These are phyloP conservation scores for Suhomyces pyralidae DNA, from an alignment of 805 yeast species.

Conservation along the genomic window DNA sequence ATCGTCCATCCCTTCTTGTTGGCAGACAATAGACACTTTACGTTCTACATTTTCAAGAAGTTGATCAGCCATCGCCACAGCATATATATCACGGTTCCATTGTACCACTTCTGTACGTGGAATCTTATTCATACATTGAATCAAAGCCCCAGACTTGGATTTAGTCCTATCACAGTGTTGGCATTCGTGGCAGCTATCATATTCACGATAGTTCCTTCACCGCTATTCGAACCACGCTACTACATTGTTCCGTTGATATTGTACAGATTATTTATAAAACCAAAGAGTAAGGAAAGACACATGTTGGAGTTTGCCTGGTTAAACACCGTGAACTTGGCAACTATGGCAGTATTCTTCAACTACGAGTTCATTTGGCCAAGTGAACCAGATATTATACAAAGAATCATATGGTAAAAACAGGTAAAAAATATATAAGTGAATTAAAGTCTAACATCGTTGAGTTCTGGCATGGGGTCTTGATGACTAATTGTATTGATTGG, in stretches of 20 bases:
- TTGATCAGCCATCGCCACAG: slow-evolving; percentile 51
- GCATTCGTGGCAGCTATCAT: slow-evolving; percentile 52
- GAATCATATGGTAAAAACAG: slow-evolving; percentile 77
- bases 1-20: slow-evolving; percentile 84
- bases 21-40: slow-evolving; percentile 92
- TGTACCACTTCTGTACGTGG: slow-evolving; percentile 63
- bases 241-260: slow-evolving; percentile 77
- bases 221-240: slow-evolving; percentile 91
- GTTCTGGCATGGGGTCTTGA: background rate
- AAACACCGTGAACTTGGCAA: slow-evolving; percentile 49
- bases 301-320: slow-evolving; percentile 62
- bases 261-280: slow-evolving; percentile 61
- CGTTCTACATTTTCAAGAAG: slow-evolving; percentile 79
- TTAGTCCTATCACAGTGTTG: slow-evolving; percentile 40
- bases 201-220: slow-evolving; percentile 78
- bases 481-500: background rate
- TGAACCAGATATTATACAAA: slow-evolving; percentile 56
- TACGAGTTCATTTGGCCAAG: slow-evolving; percentile 67
- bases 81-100: slow-evolving; percentile 53
- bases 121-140: slow-evolving; percentile 18
- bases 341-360: slow-evolving; percentile 54
- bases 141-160: slow-evolving; percentile 6
- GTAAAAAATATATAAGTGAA: background rate
- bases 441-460: background rate
- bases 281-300: slow-evolving; percentile 39